These are phyloP conservation scores for Lachancea nothofagi DNA, from an alignment of 805 yeast genomes.

Conservation along the genomic window DNA sequence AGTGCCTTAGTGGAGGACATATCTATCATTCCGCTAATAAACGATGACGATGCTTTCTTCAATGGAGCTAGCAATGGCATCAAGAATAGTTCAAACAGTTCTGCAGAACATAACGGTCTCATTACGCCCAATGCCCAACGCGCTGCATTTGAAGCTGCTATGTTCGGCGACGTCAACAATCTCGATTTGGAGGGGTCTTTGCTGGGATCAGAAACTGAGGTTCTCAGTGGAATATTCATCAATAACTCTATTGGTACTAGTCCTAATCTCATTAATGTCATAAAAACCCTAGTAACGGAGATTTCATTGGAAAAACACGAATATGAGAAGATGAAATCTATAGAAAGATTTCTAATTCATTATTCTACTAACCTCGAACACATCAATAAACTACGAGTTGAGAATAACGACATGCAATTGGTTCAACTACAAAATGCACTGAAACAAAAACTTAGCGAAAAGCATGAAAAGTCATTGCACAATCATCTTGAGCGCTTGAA, in stretches of 20 bases:
- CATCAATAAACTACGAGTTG: conserved; percentile 29
- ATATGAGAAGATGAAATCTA: conserved; percentile 47
- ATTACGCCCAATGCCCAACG: conserved; percentile 20
- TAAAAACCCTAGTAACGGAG: conserved; percentile 49
- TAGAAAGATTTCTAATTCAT: conserved; percentile 49
- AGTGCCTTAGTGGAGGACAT: conserved; percentile 77
- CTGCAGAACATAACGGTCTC: background rate
- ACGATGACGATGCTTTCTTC: conserved; percentile 14
- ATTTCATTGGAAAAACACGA: conserved; percentile 56
- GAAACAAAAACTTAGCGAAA: conserved; percentile 24
- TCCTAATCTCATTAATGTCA: conserved; percentile 48
- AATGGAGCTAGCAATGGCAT: conserved; percentile 3
- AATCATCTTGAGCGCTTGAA: conserved; percentile 21
- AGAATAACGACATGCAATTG: conserved; percentile 28
- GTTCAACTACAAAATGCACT: conserved; percentile 27
- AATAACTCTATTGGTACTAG: conserved; percentile 57
- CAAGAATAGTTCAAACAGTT: background rate
- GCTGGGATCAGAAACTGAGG: conserved; percentile 42
- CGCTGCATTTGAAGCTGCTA: conserved; percentile 49
- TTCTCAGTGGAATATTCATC: conserved; percentile 50
- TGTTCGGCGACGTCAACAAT: conserved; percentile 54
- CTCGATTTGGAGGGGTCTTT: conserved; percentile 45
- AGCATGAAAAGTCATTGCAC: conserved; percentile 20
- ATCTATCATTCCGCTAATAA: conserved; percentile 41
- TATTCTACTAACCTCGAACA: conserved; percentile 37